A percentile compares a stretch with the other conserved stretches of the same genome.
These are phyloP conservation scores for Neofusicoccum umdonicola DNA, from an alignment of 2,329 filamentous ascomycete species.

Conservation along the genomic window DNA sequence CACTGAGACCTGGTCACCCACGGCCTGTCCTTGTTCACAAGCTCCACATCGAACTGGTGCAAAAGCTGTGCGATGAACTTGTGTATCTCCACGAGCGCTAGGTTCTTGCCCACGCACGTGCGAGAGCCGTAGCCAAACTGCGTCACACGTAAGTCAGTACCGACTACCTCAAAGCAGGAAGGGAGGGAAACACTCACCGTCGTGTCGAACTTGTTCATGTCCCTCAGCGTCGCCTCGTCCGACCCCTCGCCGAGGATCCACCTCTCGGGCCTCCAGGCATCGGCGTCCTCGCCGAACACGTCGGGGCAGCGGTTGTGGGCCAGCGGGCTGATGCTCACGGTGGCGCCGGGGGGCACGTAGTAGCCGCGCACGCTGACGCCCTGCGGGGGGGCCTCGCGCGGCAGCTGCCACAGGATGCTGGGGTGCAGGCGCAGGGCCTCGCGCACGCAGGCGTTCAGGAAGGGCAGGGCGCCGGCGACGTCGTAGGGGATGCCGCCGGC, in stretches of 20 bases:
- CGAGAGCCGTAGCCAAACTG: constrained; percentile 39
- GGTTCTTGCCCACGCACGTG: constrained; percentile 36
- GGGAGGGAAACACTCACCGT: not conserved
- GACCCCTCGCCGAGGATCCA: constrained; percentile 24
- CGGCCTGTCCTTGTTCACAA: not conserved
- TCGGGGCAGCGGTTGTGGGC: constrained; percentile 41
- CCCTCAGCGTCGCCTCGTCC: not conserved
- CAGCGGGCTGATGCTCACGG: constrained; percentile 31
- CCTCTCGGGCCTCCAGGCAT: constrained; percentile 46
- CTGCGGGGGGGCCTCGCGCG: constrained; percentile 33
- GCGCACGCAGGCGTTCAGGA: constrained; percentile 54
- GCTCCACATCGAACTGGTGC: not conserved
- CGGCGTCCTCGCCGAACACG: constrained; percentile 45
- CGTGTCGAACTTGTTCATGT: not conserved
- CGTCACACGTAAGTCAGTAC: too few relatives aligned
- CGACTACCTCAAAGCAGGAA: too few relatives aligned
- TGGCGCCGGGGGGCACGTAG: constrained; percentile 32
- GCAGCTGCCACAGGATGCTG: constrained; percentile 41
- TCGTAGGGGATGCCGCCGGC: not conserved
- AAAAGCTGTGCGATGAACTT: constrained; percentile 31
- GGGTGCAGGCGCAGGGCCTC: constrained; percentile 56
- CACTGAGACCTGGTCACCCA: not conserved
- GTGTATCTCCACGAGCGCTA: constrained; percentile 37
- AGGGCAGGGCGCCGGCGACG: constrained; percentile 44
- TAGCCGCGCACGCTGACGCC: constrained; percentile 37